phyloP scores from a whole-genome alignment of 1,284 basidiomycete genomes.

The Peniophora sp. region DNA sequence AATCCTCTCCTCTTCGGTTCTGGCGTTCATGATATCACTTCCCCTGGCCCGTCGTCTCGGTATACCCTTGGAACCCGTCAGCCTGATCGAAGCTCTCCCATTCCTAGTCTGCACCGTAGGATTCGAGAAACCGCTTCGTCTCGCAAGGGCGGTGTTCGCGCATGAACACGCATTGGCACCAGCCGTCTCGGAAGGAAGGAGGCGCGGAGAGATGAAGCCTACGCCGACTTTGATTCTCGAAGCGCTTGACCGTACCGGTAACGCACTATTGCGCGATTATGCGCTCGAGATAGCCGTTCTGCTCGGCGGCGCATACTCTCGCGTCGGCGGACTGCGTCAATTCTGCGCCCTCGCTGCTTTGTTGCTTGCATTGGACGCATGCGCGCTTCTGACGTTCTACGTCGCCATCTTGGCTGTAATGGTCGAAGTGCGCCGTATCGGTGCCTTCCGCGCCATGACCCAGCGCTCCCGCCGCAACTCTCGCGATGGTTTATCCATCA shows the following conservation, averaged over 20 bases:
- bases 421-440: constrained; percentile 66
- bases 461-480: constrained; percentile 19
- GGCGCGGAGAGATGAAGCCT: constrained; percentile 53
- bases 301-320: constrained; percentile 79
- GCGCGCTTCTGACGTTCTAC: constrained; percentile 88
- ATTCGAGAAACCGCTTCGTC: constrained; percentile 93
- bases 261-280: constrained; percentile 87
- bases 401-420: constrained; percentile 86
- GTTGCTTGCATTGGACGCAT: constrained; percentile 79
- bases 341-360: constrained; percentile 93
- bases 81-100: constrained; percentile 90
- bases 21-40: constrained; percentile 84
- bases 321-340: constrained; percentile 86
- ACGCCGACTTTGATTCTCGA: constrained; percentile 82
- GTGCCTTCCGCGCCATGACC: constrained; percentile 23
- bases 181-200: constrained; percentile 33
- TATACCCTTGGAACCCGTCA: constrained; percentile 89
- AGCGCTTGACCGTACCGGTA: constrained; percentile 74
- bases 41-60: constrained; percentile 78
- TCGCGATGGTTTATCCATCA: constrained; percentile 13
- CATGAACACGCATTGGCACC: constrained; percentile 69
- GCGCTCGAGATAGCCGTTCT: constrained; percentile 89
- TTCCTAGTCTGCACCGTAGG: constrained; percentile 98
- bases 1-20: constrained; percentile 78
- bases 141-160: constrained; percentile 86